Evolutionary conservation across 73 alveolate genomes (phyloP).

Genomic region (Paramecium primaurelia): DNA sequence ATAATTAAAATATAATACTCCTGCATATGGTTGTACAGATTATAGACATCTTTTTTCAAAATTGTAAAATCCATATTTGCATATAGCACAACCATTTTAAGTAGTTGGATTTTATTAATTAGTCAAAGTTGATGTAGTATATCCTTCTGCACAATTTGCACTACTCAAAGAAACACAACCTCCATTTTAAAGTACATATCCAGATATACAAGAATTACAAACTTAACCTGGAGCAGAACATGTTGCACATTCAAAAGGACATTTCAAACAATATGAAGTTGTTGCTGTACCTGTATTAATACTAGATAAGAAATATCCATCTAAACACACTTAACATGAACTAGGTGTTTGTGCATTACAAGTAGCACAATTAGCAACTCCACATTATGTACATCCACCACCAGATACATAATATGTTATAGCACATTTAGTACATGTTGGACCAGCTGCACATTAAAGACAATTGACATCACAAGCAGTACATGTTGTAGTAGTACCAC

Average conservation of each 20-base stretch:
- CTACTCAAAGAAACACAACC: background rate
- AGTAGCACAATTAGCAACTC: slow-evolving; percentile 20
- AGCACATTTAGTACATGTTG: background rate
- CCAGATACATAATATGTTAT: background rate
- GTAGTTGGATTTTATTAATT: background rate
- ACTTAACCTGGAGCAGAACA: slow-evolving; percentile 21
- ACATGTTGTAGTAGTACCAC: background rate
- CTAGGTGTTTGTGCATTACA: background rate
- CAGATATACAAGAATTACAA: background rate
- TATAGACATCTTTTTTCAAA: background rate
- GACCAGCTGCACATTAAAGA: background rate
- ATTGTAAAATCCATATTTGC: slow-evolving; percentile 20
- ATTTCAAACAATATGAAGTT: background rate
- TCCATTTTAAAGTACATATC: slow-evolving; percentile 25
- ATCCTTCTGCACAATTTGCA: slow-evolving; percentile 3
- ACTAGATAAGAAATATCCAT: background rate
- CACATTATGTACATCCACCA: background rate
- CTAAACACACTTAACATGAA: background rate
- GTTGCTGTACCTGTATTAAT: background rate
- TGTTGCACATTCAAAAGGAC: background rate
- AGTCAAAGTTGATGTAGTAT: background rate
- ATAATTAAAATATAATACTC: background rate
- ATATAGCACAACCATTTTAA: slow-evolving; percentile 7
- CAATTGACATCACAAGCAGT: background rate
- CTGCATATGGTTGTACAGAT: slow-evolving; percentile 32